Evolutionary conservation across 2,329 filamentous ascomycete species (phyloP).

Genomic region (Trichoderma endophyticum): DNA sequence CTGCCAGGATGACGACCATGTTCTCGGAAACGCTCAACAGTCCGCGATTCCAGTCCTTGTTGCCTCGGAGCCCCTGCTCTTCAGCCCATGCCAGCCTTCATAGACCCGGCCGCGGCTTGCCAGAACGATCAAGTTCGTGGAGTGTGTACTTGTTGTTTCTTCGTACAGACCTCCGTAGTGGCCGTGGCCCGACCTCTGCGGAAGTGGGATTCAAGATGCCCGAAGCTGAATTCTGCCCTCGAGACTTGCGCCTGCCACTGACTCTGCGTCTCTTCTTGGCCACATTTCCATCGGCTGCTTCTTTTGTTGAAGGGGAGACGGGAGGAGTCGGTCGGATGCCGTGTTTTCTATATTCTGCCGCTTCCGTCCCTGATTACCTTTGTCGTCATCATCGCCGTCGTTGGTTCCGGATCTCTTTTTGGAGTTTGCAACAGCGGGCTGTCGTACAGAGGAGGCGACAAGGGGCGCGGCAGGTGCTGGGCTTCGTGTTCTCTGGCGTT

Average conservation of each 20-base stretch:
- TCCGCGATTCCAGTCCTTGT: neutral
- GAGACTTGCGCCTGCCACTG: neutral
- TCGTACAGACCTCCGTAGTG: too few species aligned
- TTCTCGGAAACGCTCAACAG: neutral
- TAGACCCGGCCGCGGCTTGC: neutral
- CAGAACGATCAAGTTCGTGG: too few species aligned
- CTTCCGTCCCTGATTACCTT: neutral
- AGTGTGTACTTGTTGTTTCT: too few species aligned
- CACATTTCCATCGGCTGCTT: neutral
- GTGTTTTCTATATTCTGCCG: neutral
- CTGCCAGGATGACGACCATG: constrained; percentile 8
- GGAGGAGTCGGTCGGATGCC: neutral
- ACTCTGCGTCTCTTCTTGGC: neutral
- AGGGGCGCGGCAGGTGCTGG: too few species aligned
- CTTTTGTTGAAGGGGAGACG: neutral
- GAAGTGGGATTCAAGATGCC: too few species aligned
- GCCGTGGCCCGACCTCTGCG: too few species aligned
- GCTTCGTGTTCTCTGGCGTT: neutral
- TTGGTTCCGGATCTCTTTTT: neutral
- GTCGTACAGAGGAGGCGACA: too few species aligned
- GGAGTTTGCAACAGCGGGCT: too few species aligned
- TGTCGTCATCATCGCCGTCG: neutral
- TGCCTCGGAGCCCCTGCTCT: neutral
- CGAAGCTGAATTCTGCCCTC: neutral
- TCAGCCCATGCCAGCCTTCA: neutral